A percentile compares a stretch with the other conserved stretches of the same genome.
phyloP scores from a whole-genome alignment of 2,329 filamentous ascomycete genomes.

The Akanthomyces lecanii region DNA sequence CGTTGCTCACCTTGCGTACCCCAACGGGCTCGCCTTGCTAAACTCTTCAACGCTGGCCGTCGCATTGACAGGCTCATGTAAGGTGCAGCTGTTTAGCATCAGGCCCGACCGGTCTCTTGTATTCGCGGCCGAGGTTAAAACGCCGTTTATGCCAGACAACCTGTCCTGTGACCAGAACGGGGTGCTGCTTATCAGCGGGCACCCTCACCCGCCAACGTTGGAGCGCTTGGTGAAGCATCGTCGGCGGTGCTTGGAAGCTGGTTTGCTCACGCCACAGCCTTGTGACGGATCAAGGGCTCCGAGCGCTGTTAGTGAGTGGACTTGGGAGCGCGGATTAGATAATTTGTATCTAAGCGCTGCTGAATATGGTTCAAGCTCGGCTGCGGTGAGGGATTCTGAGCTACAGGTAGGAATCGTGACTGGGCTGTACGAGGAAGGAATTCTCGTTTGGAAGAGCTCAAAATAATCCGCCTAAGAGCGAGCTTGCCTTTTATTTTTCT shows the following conservation, averaged over 20 bases:
- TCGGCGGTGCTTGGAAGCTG: not conserved
- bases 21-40: not conserved
- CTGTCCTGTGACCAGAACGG: not conserved
- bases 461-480: too few species aligned
- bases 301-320: not conserved
- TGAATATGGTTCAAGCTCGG: not conserved
- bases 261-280: not conserved
- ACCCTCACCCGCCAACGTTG: not conserved
- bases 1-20: not conserved
- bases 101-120: not conserved
- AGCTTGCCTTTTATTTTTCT: too few species aligned
- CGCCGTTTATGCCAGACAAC: not conserved
- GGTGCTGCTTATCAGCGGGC: not conserved
- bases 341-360: not conserved
- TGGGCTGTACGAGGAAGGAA: not conserved
- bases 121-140: not conserved
- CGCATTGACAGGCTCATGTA: not conserved
- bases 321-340: not conserved
- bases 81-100: not conserved
- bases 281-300: not conserved
- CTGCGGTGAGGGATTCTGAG: not conserved
- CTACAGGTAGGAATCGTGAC: not conserved
- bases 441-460: not conserved
- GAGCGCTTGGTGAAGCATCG: constrained; percentile 2
- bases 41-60: not conserved